Conservation (phyloP, 768 basidiomycete genomes). For the Tylopilus intermedius region DNA sequence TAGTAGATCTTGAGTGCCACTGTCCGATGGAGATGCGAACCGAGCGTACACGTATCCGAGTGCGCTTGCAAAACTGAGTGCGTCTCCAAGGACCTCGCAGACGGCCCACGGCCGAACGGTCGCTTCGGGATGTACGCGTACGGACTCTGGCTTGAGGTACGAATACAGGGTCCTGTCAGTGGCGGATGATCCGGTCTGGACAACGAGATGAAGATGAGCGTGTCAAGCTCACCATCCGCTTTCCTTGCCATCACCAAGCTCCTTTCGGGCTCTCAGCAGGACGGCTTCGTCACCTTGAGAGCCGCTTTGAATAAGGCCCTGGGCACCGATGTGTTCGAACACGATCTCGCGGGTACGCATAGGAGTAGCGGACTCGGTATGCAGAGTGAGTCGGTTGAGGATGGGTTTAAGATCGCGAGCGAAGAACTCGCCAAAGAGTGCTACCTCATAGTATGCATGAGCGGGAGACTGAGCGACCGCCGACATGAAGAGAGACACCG, state of each 20-base stretch:
- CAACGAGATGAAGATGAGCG: not conserved
- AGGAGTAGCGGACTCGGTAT: constrained; percentile 69
- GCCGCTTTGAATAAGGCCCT: constrained; percentile 49
- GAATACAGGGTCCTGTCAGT: constrained; percentile 64
- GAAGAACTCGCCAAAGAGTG: constrained; percentile 79
- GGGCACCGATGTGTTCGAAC: constrained; percentile 75
- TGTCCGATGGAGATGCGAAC: not conserved
- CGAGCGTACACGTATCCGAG: constrained; percentile 65
- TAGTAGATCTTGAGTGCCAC: constrained; percentile 1
- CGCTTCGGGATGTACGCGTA: constrained; percentile 77
- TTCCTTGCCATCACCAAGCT: constrained; percentile 50
- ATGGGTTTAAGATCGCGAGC: constrained; percentile 69
- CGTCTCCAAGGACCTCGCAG: constrained; percentile 74
- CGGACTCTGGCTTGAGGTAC: constrained; percentile 80
- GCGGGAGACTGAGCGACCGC: constrained; percentile 28
- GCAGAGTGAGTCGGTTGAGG: constrained; percentile 75
- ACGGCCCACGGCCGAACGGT: constrained; percentile 85
- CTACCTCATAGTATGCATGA: constrained; percentile 77
- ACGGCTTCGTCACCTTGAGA: constrained; percentile 56
- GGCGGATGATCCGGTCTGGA: not conserved
- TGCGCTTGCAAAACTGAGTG: constrained; percentile 73
- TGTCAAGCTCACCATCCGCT: constrained; percentile 53
- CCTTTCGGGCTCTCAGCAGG: constrained; percentile 69
- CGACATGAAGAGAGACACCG: constrained; percentile 13
- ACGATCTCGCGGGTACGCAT: constrained; percentile 75